These are phyloP conservation scores for Puccinia novopanici DNA, from an alignment of 1,284 basidiomycete genomes.

Conservation along the genomic window DNA sequence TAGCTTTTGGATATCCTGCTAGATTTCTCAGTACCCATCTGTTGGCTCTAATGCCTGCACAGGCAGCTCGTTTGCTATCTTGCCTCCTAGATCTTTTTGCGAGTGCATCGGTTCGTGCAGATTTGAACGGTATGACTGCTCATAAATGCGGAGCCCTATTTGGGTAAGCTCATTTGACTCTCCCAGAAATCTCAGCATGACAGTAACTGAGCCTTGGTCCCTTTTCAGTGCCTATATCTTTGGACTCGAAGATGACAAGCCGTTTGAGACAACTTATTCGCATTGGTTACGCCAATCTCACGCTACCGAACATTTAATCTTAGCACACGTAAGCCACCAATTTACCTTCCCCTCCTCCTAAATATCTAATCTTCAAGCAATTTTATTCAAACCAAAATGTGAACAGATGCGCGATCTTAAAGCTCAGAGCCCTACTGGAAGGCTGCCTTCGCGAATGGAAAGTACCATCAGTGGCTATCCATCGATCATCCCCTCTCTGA, in stretches of 20 bases:
- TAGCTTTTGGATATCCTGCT: constrained; percentile 37
- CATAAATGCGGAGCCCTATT: constrained; percentile 46
- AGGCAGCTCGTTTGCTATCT: constrained; percentile 13
- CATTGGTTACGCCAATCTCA: constrained; percentile 40
- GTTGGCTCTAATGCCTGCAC: not conserved
- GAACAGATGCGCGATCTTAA: constrained; percentile 54
- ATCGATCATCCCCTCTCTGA: constrained; percentile 52
- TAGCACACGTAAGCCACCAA: constrained; percentile 27
- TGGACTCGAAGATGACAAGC: constrained; percentile 32
- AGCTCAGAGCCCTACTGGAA: constrained; percentile 51
- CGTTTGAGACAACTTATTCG: constrained; percentile 45
- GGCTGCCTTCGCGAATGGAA: constrained; percentile 54
- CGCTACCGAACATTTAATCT: constrained; percentile 45
- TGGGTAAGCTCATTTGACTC: constrained; percentile 14
- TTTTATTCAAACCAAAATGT: not conserved
- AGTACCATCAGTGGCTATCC: constrained; percentile 55
- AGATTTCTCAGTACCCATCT: constrained; percentile 35
- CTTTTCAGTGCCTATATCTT: constrained; percentile 38
- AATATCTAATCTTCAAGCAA: not conserved
- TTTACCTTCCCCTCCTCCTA: not conserved
- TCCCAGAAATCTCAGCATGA: not conserved
- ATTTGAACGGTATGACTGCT: constrained; percentile 45
- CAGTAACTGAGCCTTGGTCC: not conserved
- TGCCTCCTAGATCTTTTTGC: constrained; percentile 43
- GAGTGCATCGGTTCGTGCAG: constrained; percentile 30